Percentiles rank a stretch among this genome's conserved stretches.
Conservation (phyloP, 2,329 filamentous ascomycete genomes). For the Claviceps sorghi region DNA sequence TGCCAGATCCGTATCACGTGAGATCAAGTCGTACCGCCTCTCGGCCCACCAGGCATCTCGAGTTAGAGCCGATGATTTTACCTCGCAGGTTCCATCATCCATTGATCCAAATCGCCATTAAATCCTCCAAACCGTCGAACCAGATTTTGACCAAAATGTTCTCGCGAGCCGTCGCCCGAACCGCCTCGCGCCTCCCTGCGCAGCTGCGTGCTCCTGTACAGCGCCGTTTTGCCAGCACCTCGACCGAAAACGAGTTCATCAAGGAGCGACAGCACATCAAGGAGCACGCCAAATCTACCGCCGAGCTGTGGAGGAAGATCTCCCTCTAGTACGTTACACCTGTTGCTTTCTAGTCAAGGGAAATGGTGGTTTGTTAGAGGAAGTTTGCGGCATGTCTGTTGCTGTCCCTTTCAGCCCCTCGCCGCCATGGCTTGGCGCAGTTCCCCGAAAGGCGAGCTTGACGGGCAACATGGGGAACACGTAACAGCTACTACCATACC, state of each 20-base stretch:
- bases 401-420: neutral
- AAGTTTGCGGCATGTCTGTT: neutral
- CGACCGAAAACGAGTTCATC: constrained; percentile 85
- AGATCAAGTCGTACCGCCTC: neutral
- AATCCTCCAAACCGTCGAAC: neutral
- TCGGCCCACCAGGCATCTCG: neutral
- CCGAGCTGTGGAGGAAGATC: constrained; percentile 89
- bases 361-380: neutral
- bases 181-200: constrained; percentile 46
- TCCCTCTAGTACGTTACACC: constrained; percentile 68
- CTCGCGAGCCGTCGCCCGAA: constrained; percentile 46
- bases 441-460: neutral
- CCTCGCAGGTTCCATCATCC: constrained; percentile 11
- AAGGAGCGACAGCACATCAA: constrained; percentile 81
- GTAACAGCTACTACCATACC: neutral
- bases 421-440: neutral
- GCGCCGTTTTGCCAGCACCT: constrained; percentile 56
- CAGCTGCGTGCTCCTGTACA: constrained; percentile 47
- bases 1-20: neutral
- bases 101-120: neutral
- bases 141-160: constrained; percentile 35
- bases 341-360: neutral
- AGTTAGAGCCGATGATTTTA: neutral
- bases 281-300: constrained; percentile 72
- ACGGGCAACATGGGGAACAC: neutral